A percentile compares a stretch with the other conserved stretches of the same genome.
phyloP scores from a whole-genome alignment of 768 basidiomycete genomes.

The Lactarius tabidus region DNA sequence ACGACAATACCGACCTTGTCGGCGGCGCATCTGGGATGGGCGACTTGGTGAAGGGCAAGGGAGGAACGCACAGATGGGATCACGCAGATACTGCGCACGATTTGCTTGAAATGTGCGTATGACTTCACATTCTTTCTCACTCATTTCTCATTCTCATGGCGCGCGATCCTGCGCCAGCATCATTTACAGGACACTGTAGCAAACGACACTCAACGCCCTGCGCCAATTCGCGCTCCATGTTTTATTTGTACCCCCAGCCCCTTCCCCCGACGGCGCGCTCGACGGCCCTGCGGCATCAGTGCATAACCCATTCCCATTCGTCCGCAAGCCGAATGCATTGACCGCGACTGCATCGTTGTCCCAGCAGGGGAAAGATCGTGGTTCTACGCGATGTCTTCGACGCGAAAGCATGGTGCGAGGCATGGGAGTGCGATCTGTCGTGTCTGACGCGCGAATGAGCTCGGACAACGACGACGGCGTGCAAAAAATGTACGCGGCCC shows the following conservation, averaged over 20 bases:
- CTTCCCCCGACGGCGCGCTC: no score
- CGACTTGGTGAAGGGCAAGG: constrained; percentile 87
- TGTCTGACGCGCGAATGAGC: constrained; percentile 35
- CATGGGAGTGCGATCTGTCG: constrained; percentile 68
- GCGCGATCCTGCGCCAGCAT: no score
- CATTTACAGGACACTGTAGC: no score
- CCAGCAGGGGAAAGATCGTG: constrained; percentile 95
- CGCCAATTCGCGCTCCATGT: no score
- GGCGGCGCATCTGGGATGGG: constrained; percentile 88
- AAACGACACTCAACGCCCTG: no score
- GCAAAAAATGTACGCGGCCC: constrained; percentile 59
- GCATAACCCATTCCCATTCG: no score
- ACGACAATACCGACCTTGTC: constrained; percentile 43
- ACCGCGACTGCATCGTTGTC: constrained; percentile 86
- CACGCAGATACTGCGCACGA: constrained; percentile 88
- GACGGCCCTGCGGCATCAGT: no score
- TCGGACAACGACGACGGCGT: constrained; percentile 47
- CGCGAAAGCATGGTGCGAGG: constrained; percentile 70
- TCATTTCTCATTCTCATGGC: constrained; percentile 3
- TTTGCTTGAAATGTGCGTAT: constrained; percentile 83
- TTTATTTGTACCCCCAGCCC: no score
- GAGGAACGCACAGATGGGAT: constrained; percentile 93
- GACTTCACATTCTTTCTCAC: constrained; percentile 16
- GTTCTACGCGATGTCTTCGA: constrained; percentile 94
- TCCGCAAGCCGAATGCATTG: no score